phyloP scores from a whole-genome alignment of 495 filamentous ascomycete species.

The Tuber calosporum region DNA sequence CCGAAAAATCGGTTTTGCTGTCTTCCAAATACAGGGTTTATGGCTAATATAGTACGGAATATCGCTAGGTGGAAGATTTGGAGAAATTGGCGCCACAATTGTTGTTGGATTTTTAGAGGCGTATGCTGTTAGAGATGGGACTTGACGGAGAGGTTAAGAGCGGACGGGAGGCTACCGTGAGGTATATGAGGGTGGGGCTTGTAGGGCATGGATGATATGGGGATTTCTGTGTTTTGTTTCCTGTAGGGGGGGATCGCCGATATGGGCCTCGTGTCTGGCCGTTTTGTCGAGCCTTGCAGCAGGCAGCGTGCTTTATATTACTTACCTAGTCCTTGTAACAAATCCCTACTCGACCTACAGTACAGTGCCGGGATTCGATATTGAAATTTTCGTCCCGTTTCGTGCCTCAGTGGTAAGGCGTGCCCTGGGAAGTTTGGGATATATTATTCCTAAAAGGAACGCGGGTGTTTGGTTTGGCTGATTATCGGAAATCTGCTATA shows the following conservation, averaged over 20 bases:
- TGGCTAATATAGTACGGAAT: constrained; percentile 17
- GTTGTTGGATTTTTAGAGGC: constrained; percentile 66
- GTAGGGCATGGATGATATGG: not conserved
- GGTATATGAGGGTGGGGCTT: not conserved
- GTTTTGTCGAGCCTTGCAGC: not conserved
- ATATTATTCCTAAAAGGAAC: not conserved
- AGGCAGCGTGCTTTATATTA: constrained; percentile 3
- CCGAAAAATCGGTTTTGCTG: not conserved
- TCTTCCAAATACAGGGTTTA: not conserved
- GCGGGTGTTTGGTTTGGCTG: not conserved
- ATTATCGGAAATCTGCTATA: not conserved
- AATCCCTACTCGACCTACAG: constrained; percentile 1
- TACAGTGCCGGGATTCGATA: not conserved
- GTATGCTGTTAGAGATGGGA: not conserved
- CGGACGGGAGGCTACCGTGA: not conserved
- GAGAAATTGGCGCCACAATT: constrained; percentile 88
- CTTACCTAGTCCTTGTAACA: not conserved
- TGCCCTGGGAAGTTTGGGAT: not conserved
- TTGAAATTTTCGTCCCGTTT: not conserved
- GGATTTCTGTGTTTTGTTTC: not conserved
- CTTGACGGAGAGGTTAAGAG: not conserved
- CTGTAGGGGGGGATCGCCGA: not conserved
- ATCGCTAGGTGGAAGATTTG: constrained; percentile 63
- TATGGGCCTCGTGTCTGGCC: not conserved
- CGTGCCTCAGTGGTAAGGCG: not conserved